Base-by-base conservation (phyloP, 345 rosid genomes). In the Pugionium dolabratum region DNA sequence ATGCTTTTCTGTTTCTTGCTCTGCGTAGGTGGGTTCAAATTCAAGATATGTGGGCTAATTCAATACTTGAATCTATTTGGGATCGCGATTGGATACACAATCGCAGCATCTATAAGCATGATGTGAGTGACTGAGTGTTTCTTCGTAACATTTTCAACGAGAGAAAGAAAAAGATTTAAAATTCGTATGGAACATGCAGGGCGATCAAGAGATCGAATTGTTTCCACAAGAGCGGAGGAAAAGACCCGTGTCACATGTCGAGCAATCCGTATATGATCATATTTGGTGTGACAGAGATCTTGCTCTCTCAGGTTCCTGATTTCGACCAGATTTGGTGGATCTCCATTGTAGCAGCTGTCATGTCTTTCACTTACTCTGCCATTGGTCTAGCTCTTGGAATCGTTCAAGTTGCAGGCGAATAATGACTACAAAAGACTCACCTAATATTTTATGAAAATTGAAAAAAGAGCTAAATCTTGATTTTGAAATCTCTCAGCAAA, bases 271-370 rank as follows among this genome's bases (percentile, higher is more conserved):
- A 85, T 76, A 90, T 90, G 95, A 82, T 90, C 57, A 63, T 79
- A 43, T 90, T 90, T 46, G 96, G 95, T 36, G 45, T 85, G 44
- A 58, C 72, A 34, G 86, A 90, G 77, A 76, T 87, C 11, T 64
- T 90, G 49, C 78, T 87, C 48, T 90, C 97, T 32, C 97, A 90
- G 69, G 73, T 90, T 54, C 97, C 91, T 7, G 91, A 83, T 51
- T 88, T 90, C 69, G 90, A 86, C 65, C 96, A 85, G 78, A 72
- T 93, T 37, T 85, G 87, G 87, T 90, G 97, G 97, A 88, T 90
- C 67, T 90, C 98, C 46, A 78, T 85, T 47, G 82, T 90, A 7
- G 98, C 91, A 2, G 97, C 98, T 3, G 84, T 86, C 62, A 93
- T 93, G 98, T 90, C 97, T 33, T 93, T 90, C 77, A 85, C 98